Evolutionary conservation across 116 monocot species (phyloP).

Genomic region (Dioscorea cayenensis): DNA sequence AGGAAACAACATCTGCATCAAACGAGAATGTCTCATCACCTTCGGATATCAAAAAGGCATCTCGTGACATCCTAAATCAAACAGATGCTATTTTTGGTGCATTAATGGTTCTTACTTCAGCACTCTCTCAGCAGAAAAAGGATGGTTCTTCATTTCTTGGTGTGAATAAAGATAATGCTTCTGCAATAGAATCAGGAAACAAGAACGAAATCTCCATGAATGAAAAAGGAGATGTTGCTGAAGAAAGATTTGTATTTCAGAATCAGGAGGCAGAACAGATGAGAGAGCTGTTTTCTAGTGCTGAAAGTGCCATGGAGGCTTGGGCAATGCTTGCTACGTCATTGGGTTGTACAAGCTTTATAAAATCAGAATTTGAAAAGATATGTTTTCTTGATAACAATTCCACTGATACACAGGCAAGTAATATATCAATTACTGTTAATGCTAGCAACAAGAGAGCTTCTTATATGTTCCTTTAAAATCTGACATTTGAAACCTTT

Average conservation of each 20-base stretch:
- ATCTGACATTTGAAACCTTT: no score
- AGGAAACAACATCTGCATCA: constrained; percentile 6
- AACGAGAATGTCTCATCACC: constrained; percentile 17
- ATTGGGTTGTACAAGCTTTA: constrained; percentile 75
- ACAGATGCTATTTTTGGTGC: constrained; percentile 84
- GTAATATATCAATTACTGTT: constrained; percentile 3
- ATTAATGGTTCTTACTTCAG: constrained; percentile 50
- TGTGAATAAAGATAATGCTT: constrained; percentile 11
- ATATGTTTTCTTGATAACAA: constrained; percentile 90
- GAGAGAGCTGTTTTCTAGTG: constrained; percentile 70
- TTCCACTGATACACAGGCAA: constrained; percentile 89
- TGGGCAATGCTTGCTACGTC: constrained; percentile 97
- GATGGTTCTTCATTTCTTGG: constrained; percentile 12
- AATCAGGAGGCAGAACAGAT: constrained; percentile 46
- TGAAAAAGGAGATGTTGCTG: constrained; percentile 7
- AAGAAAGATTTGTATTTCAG: constrained; percentile 21
- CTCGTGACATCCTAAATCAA: constrained; percentile 62
- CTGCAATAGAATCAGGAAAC: constrained; percentile 9
- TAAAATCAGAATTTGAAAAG: constrained; percentile 95
- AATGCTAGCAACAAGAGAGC: no score
- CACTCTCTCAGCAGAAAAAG: constrained; percentile 48
- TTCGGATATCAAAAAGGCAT: constrained; percentile 64
- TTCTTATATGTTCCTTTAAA: no score
- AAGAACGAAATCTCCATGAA: constrained; percentile 4
- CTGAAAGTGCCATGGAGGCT: constrained; percentile 98